Conservation (phyloP, 345 rosid genomes). For the Linum usitatissimum region DNA sequence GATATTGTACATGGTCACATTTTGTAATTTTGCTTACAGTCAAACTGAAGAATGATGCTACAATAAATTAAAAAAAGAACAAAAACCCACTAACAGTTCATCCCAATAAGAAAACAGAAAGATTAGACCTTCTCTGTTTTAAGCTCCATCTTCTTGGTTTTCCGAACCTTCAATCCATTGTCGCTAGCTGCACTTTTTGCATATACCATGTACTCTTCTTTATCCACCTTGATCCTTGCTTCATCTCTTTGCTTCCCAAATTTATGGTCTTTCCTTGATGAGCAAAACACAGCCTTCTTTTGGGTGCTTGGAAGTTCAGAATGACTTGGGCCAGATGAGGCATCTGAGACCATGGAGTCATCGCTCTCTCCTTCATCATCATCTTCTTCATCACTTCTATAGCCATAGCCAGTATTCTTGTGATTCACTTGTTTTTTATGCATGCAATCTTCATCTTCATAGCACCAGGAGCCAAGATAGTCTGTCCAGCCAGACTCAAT, state of each 20-base stretch:
- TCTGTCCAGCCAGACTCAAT: conserved; percentile 61
- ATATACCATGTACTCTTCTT: not conserved
- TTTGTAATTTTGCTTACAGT: too few relatives aligned
- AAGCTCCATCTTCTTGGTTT: conserved; percentile 17
- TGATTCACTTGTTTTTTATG: conserved; percentile 14
- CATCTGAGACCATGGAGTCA: conserved; percentile 71
- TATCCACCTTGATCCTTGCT: conserved; percentile 21
- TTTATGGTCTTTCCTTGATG: conserved; percentile 24
- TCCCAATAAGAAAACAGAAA: too few relatives aligned
- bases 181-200: conserved; percentile 35
- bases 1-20: too few relatives aligned
- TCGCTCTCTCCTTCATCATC: conserved; percentile 13
- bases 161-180: conserved; percentile 33
- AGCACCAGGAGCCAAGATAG: conserved; percentile 39
- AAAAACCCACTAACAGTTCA: too few relatives aligned
- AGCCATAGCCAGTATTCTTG: conserved; percentile 3
- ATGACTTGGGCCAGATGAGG: conserved; percentile 56
- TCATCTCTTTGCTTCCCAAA: conserved; percentile 24
- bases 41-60: too few relatives aligned
- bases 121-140: too few relatives aligned
- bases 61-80: too few relatives aligned
- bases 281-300: conserved; percentile 5
- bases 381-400: not conserved
- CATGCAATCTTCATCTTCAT: conserved; percentile 18
- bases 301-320: conserved; percentile 20